These are phyloP conservation scores for Mortierella sp. DNA, from an alignment of 371 early-diverging fungal species.

Conservation along the genomic window DNA sequence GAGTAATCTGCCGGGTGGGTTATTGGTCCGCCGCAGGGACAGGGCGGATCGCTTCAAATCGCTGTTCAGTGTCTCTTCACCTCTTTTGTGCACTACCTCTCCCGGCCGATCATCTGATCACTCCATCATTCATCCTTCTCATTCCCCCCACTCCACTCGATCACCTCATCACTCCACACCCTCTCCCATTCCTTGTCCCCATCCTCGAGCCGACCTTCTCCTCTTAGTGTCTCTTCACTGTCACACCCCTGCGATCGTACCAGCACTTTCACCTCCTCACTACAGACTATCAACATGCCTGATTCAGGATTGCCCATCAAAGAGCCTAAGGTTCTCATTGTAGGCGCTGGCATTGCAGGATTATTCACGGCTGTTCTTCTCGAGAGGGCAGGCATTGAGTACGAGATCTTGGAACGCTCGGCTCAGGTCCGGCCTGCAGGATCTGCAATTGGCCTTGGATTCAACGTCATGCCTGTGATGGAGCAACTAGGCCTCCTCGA, in stretches of 20 bases:
- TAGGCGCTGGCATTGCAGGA: constrained; percentile 36
- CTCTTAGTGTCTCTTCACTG: not conserved
- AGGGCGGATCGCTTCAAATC: no score
- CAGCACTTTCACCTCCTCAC: not conserved
- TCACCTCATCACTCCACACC: not conserved
- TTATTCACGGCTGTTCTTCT: constrained; percentile 28
- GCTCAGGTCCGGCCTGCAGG: constrained; percentile 12
- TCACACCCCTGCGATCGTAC: not conserved
- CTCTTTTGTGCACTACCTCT: not conserved
- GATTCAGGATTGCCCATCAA: constrained; percentile 9
- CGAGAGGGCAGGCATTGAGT: constrained; percentile 35
- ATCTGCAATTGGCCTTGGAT: constrained; percentile 17
- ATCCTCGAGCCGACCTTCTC: not conserved
- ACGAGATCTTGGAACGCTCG: constrained; percentile 30
- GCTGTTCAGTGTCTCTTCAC: not conserved
- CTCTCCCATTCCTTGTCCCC: not conserved
- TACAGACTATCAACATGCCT: constrained; percentile 6
- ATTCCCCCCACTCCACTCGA: not conserved
- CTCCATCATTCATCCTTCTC: not conserved
- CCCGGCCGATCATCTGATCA: no score
- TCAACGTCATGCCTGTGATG: constrained; percentile 23
- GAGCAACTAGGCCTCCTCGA: constrained; percentile 28
- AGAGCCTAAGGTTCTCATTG: constrained; percentile 26
- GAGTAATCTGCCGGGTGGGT: no score
- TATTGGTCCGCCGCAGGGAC: not conserved